A percentile compares a stretch with the other conserved stretches of the same genome.
Evolutionary conservation across 495 filamentous ascomycete genomes (phyloP).

Genomic region (Elaphomyces granulatus): DNA sequence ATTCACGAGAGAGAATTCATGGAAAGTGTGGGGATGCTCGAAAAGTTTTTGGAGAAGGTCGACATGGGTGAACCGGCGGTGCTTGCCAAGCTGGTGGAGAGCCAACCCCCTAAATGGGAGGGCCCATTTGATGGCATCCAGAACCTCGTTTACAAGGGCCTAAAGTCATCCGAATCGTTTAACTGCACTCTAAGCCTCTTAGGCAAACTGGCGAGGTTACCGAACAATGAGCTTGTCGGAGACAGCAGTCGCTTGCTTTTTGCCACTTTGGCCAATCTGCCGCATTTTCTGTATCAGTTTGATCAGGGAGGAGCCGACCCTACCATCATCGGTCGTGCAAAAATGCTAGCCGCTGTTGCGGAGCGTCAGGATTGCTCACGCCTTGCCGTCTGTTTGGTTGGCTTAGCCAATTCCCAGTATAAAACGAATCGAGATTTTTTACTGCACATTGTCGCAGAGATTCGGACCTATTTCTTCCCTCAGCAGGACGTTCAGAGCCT

Average conservation of each 20-base stretch:
- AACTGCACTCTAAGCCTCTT: constrained; percentile 62
- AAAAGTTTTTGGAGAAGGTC: constrained; percentile 68
- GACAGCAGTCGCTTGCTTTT: constrained; percentile 70
- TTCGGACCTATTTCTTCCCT: constrained; percentile 72
- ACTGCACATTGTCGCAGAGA: constrained; percentile 54
- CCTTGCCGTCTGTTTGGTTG: constrained; percentile 41
- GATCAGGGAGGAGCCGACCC: constrained; percentile 44
- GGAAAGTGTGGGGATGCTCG: constrained; percentile 82
- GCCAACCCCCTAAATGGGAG: constrained; percentile 77
- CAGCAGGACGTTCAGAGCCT: constrained; percentile 67
- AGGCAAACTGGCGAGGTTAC: constrained; percentile 63
- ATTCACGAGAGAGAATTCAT: constrained; percentile 92
- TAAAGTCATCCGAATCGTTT: constrained; percentile 73
- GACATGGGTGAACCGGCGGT: constrained; percentile 60
- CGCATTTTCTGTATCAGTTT: constrained; percentile 70
- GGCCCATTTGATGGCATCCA: constrained; percentile 79
- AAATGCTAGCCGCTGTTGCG: constrained; percentile 54
- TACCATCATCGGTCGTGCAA: constrained; percentile 45
- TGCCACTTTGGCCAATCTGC: constrained; percentile 72
- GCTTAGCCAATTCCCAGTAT: constrained; percentile 55
- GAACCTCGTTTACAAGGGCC: constrained; percentile 72
- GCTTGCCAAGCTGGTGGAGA: constrained; percentile 54
- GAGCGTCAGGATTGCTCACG: constrained; percentile 43
- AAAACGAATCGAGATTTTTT: constrained; percentile 66
- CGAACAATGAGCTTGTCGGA: constrained; percentile 69